phyloP scores from a whole-genome alignment of 1,284 basidiomycete species.

The Schizophyllum amplum region DNA sequence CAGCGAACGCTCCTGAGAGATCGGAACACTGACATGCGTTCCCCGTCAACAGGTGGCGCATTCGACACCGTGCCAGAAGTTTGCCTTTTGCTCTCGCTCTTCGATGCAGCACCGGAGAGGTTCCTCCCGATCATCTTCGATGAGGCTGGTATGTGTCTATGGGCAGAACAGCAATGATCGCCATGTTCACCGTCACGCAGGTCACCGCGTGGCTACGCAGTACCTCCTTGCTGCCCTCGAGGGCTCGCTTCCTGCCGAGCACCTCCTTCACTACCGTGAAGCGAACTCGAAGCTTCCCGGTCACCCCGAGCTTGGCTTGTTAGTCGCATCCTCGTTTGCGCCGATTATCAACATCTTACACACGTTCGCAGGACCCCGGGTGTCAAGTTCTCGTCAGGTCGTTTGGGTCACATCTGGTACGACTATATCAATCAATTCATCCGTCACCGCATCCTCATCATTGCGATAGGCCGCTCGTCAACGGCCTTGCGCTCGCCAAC shows the following conservation, averaged over 20 bases:
- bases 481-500: conserved; percentile 76
- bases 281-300: conserved; percentile 80
- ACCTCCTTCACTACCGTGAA: conserved; percentile 75
- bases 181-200: conserved; percentile 26
- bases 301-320: conserved; percentile 74
- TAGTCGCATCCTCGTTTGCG: not conserved
- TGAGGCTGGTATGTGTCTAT: conserved; percentile 53
- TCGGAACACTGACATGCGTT: not conserved
- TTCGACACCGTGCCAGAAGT: conserved; percentile 83
- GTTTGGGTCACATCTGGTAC: conserved; percentile 76
- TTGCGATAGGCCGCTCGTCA: conserved; percentile 52
- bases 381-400: conserved; percentile 81
- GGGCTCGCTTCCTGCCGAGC: conserved; percentile 61
- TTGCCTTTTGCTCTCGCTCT: conserved; percentile 63
- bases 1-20: not conserved
- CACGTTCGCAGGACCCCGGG: conserved; percentile 48
- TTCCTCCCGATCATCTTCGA: conserved; percentile 66
- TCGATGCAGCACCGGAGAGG: conserved; percentile 49
- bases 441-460: no score
- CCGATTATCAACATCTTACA: not conserved
- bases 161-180: not conserved
- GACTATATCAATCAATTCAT: conserved; percentile 15
- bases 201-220: conserved; percentile 83
- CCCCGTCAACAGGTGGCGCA: conserved; percentile 71
- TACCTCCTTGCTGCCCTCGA: conserved; percentile 74